Evolutionary conservation across 2,329 filamentous ascomycete genomes (phyloP).

Genomic region (Phoma sp.): DNA sequence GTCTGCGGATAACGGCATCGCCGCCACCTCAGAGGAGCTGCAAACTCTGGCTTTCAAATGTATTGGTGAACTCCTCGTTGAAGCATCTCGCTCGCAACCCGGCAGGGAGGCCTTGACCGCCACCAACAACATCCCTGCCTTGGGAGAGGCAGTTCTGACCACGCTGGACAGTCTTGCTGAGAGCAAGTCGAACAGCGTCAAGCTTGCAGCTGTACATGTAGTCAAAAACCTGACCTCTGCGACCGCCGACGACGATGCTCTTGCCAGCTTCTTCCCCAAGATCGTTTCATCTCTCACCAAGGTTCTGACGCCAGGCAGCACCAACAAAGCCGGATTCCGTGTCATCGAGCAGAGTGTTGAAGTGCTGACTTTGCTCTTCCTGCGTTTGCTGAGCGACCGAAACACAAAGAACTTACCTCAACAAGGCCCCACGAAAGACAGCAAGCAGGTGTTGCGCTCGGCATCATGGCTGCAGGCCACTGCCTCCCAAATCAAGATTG

Average conservation of each 20-base stretch:
- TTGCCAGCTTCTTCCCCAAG: constrained; percentile 87
- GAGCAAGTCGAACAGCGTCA: constrained; percentile 70
- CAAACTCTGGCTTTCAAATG: constrained; percentile 73
- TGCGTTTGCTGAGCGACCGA: constrained; percentile 55
- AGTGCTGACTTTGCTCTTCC: constrained; percentile 59
- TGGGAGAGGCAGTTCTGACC: constrained; percentile 83
- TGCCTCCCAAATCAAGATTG: constrained; percentile 79
- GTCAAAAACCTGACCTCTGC: constrained; percentile 67
- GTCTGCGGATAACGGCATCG: constrained; percentile 57
- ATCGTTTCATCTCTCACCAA: constrained; percentile 83
- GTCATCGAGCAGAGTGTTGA: constrained; percentile 70
- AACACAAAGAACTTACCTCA: constrained; percentile 41
- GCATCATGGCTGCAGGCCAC: constrained; percentile 81
- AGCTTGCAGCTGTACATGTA: constrained; percentile 71
- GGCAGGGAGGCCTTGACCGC: constrained; percentile 60
- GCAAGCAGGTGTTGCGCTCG: constrained; percentile 50
- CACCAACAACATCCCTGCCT: constrained; percentile 70
- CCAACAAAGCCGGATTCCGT: constrained; percentile 64
- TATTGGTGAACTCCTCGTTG: constrained; percentile 69
- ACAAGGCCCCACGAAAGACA: constrained; percentile 15
- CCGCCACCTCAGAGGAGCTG: constrained; percentile 73
- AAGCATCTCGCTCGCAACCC: constrained; percentile 58
- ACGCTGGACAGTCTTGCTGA: constrained; percentile 76
- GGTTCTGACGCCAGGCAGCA: constrained; percentile 72
- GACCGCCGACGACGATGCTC: constrained; percentile 73